Percentiles rank a stretch among this genome's conserved stretches.
Conservation (phyloP, 805 yeast genomes). For the Cyberlindnera mississippiensis region DNA sequence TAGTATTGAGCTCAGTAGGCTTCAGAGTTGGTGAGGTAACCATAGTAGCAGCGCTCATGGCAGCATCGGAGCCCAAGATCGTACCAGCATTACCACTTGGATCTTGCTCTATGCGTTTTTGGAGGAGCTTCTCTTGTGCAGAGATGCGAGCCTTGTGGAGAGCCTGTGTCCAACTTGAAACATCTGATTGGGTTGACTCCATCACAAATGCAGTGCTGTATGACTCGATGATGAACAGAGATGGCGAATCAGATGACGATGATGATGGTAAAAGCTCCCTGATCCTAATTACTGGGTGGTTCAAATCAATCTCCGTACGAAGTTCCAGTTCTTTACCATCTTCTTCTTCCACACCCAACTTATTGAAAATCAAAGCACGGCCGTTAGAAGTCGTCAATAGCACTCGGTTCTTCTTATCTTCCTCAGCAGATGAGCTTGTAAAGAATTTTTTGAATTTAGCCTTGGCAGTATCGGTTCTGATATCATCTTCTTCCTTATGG, state of each 20-base stretch:
- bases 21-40: conserved; percentile 19
- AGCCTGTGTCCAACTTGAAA: conserved; percentile 54
- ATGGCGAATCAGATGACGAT: conserved; percentile 30
- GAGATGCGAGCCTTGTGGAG: conserved; percentile 45
- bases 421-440: conserved; percentile 22
- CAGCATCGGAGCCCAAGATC: conserved; percentile 32
- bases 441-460: conserved; percentile 25
- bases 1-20: conserved; percentile 2
- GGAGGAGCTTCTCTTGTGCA: conserved; percentile 42
- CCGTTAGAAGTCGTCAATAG: conserved; percentile 61
- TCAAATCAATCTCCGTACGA: conserved; percentile 50
- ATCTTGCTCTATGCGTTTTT: conserved; percentile 24
- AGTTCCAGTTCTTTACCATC: conserved; percentile 34
- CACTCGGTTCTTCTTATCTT: conserved; percentile 44
- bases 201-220: conserved; percentile 50
- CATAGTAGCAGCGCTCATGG: conserved; percentile 34
- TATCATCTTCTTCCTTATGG: conserved; percentile 19
- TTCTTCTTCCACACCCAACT: conserved; percentile 19
- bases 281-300: conserved; percentile 48
- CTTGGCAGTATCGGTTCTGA: conserved; percentile 15
- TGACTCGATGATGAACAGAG: conserved; percentile 54
- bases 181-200: conserved; percentile 49
- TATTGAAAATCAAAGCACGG: conserved; percentile 50
- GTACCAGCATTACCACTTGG: conserved; percentile 32
- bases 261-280: conserved; percentile 51